Percentiles rank a stretch among this genome's conserved stretches.
Evolutionary conservation across 441 rosid species (phyloP).

Genomic region (Pelargonium citronellum): DNA sequence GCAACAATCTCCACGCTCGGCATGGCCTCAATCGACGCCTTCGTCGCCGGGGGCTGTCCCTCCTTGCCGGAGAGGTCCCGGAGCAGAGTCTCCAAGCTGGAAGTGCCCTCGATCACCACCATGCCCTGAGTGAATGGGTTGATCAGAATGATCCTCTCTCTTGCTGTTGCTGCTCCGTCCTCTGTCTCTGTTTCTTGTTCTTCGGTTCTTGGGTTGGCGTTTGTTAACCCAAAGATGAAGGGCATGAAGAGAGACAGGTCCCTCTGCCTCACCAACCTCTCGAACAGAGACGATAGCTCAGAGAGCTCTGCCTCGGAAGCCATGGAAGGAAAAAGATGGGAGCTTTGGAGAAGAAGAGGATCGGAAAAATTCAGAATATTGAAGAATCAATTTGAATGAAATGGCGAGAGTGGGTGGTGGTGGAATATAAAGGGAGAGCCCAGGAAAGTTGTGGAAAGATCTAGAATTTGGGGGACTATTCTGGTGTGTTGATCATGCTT

Average conservation of each 20-base stretch:
- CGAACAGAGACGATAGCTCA: neutral
- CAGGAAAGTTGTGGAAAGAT: slow-evolving; percentile 46
- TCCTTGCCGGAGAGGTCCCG: neutral
- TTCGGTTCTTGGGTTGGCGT: neutral
- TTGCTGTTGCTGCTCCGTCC: neutral
- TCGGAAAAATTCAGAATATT: too few species aligned
- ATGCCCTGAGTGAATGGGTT: neutral
- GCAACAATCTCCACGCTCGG: slow-evolving; percentile 19
- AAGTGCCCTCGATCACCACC: slow-evolving; percentile 3
- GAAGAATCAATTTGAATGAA: neutral
- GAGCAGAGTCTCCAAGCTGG: neutral
- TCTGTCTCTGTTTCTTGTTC: neutral
- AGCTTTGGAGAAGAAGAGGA: neutral
- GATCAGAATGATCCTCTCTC: neutral
- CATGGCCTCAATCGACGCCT: neutral
- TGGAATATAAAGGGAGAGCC: neutral
- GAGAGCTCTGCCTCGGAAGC: neutral
- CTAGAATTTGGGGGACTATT: slow-evolving; percentile 32
- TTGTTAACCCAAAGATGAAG: slow-evolving; percentile 1
- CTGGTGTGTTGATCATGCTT: neutral
- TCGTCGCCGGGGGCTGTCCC: neutral
- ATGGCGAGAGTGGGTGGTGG: neutral
- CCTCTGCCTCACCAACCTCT: slow-evolving; percentile 2
- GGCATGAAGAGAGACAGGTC: slow-evolving; percentile 5
- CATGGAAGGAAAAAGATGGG: neutral